These are phyloP conservation scores for Micractinium conductrix DNA, from an alignment of 139 green algal species.

Conservation along the genomic window DNA sequence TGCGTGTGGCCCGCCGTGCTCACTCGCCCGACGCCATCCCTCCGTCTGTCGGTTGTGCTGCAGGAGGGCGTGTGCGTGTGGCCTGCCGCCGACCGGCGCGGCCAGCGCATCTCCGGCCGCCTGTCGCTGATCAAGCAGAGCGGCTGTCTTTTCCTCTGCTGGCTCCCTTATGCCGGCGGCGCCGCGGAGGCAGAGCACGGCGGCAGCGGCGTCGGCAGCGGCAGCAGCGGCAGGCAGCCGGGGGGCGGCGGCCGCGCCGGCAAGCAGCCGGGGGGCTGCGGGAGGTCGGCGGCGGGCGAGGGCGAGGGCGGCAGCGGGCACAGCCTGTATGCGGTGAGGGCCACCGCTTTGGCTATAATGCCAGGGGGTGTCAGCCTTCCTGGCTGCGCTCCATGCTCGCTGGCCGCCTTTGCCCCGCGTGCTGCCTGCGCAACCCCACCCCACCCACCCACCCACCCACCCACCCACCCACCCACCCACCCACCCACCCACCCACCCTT, in stretches of 20 bases:
- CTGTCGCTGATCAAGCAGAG: conserved; percentile 77
- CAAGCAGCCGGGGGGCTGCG: not conserved
- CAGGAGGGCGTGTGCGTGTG: conserved; percentile 19
- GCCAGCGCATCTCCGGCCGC: conserved; percentile 68
- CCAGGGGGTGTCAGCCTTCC: not conserved
- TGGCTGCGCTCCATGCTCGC: not conserved
- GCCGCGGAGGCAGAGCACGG: conserved; percentile 26
- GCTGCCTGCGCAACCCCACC: conserved; percentile 49
- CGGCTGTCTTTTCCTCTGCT: conserved; percentile 70
- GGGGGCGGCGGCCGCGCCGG: not conserved
- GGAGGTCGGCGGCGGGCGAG: not conserved
- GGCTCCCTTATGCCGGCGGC: conserved; percentile 67
- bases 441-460: conserved; percentile 84
- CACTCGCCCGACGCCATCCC: not conserved
- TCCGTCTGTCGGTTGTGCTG: too few species aligned
- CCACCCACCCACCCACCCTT: conserved; percentile 74
- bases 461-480: conserved; percentile 73
- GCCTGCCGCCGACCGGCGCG: conserved; percentile 13
- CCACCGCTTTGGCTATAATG: not conserved
- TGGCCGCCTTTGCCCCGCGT: conserved; percentile 59
- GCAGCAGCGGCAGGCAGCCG: not conserved
- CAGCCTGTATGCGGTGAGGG: conserved; percentile 22
- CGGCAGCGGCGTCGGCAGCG: conserved; percentile 31
- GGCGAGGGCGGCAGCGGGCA: not conserved
- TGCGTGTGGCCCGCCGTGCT: not conserved